Evolutionary conservation across 2,329 filamentous ascomycete genomes (phyloP).

Genomic region (Botryotinia calthae): DNA sequence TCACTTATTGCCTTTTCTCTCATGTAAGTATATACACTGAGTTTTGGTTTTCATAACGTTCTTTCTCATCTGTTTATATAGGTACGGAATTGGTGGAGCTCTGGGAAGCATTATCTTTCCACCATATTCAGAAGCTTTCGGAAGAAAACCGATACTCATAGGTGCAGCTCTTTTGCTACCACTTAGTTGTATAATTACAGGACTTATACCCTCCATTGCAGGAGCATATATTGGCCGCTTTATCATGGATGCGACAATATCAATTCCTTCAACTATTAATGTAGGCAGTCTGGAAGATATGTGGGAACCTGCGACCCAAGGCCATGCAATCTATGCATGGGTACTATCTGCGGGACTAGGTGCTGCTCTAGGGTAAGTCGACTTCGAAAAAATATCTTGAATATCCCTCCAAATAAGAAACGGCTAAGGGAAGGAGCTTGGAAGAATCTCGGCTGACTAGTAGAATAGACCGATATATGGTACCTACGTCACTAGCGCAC

Average conservation of each 20-base stretch:
- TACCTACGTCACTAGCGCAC: constrained; percentile 41
- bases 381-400: background rate
- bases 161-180: constrained; percentile 38
- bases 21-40: background rate
- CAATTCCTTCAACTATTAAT: constrained; percentile 48
- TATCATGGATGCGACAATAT: constrained; percentile 46
- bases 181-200: constrained; percentile 42
- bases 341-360: constrained; percentile 45
- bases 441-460: background rate
- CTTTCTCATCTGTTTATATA: background rate
- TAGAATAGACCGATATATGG: constrained; percentile 45
- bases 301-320: constrained; percentile 45
- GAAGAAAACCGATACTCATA: constrained; percentile 40
- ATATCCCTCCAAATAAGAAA: background rate
- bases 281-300: constrained; percentile 51
- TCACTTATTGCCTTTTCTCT: constrained; percentile 12
- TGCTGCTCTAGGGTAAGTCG: constrained; percentile 33
- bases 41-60: background rate
- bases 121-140: constrained; percentile 42
- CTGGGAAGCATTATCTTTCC: constrained; percentile 43
- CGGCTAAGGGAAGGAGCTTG: background rate
- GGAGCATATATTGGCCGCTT: constrained; percentile 45
- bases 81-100: constrained; percentile 38
- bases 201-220: constrained; percentile 39
- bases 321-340: constrained; percentile 49